Conservation (phyloP, 2,329 filamentous ascomycete species). For the Dendrostoma leiphaemia region DNA sequence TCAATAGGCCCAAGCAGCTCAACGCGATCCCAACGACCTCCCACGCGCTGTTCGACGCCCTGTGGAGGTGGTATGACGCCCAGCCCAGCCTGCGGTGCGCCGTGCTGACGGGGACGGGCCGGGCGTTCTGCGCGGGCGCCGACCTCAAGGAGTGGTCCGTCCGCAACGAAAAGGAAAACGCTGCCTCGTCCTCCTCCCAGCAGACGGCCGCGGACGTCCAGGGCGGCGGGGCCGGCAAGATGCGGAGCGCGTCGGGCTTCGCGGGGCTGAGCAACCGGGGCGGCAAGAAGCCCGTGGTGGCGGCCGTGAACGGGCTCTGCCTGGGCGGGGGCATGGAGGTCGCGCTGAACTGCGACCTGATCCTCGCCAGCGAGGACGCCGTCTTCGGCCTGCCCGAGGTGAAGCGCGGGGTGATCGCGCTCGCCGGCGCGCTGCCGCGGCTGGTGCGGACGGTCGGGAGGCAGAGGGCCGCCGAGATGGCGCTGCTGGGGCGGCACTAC, state of each 20-base stretch:
- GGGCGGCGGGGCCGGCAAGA: slow-evolving; percentile 12
- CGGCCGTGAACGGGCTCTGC: slow-evolving; percentile 73
- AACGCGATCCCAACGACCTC: slow-evolving; percentile 53
- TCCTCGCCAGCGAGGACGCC: slow-evolving; percentile 59
- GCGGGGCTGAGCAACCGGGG: slow-evolving; percentile 63
- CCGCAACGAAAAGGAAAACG: slow-evolving; percentile 29
- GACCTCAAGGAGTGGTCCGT: slow-evolving; percentile 65
- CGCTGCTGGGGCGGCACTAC: slow-evolving; percentile 60
- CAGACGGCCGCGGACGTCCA: slow-evolving; percentile 6
- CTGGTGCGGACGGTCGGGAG: slow-evolving; percentile 64
- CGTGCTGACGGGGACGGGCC: slow-evolving; percentile 60
- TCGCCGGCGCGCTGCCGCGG: slow-evolving; percentile 69
- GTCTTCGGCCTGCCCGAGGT: slow-evolving; percentile 71
- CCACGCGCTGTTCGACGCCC: slow-evolving; percentile 46
- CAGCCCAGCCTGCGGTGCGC: slow-evolving; percentile 60
- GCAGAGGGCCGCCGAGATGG: slow-evolving; percentile 70
- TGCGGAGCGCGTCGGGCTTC: slow-evolving; percentile 51
- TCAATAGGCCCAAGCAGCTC: slow-evolving; percentile 57
- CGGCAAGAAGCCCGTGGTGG: slow-evolving; percentile 73
- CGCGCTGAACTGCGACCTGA: slow-evolving; percentile 69
- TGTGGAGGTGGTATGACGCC: slow-evolving; percentile 58
- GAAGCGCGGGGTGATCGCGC: slow-evolving; percentile 66
- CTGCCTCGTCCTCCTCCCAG: slow-evolving; percentile 12
- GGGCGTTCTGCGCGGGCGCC: slow-evolving; percentile 67
- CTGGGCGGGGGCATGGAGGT: slow-evolving; percentile 79